These are phyloP conservation scores for Xerocomellus amylosporus DNA, from an alignment of 768 basidiomycete genomes.

Conservation along the genomic window DNA sequence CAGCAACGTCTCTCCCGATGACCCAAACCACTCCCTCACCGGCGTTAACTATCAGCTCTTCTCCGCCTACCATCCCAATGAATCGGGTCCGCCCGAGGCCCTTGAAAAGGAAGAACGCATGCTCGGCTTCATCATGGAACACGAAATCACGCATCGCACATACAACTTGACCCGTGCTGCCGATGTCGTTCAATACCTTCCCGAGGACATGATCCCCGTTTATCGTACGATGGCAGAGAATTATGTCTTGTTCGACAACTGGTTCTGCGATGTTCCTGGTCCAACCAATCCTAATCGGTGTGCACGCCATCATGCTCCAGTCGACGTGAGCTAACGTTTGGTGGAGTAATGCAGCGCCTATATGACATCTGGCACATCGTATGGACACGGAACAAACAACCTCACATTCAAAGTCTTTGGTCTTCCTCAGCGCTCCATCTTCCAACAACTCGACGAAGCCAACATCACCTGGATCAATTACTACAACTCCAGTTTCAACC, in stretches of 20 bases:
- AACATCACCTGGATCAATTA: conserved; percentile 27
- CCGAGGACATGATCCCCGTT: conserved; percentile 25
- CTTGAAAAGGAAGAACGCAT: conserved; percentile 11
- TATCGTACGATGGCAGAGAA: conserved; percentile 25
- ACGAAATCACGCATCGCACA: conserved; percentile 13
- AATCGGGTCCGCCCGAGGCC: background rate
- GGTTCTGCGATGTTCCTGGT: conserved; percentile 27
- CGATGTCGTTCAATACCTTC: conserved; percentile 20
- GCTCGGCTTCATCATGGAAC: conserved; percentile 24
- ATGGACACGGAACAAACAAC: conserved; percentile 24
- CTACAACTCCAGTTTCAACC: conserved; percentile 29
- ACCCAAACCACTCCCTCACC: conserved; percentile 25
- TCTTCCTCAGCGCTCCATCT: conserved; percentile 28
- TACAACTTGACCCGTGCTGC: conserved; percentile 15
- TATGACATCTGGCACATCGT: conserved; percentile 26
- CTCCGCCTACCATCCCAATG: conserved; percentile 21
- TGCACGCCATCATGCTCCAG: background rate
- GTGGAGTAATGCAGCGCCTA: conserved; percentile 14
- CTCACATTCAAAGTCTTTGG: conserved; percentile 14
- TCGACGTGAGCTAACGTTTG: background rate
- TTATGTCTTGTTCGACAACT: conserved; percentile 22
- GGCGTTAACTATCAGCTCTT: conserved; percentile 26
- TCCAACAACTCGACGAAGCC: conserved; percentile 26
- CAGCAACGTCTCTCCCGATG: conserved; percentile 22
- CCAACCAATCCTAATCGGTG: conserved; percentile 29